These are phyloP conservation scores for Macadamia tetraphylla DNA, from an alignment of 164 flowering plant species.

Conservation along the genomic window DNA sequence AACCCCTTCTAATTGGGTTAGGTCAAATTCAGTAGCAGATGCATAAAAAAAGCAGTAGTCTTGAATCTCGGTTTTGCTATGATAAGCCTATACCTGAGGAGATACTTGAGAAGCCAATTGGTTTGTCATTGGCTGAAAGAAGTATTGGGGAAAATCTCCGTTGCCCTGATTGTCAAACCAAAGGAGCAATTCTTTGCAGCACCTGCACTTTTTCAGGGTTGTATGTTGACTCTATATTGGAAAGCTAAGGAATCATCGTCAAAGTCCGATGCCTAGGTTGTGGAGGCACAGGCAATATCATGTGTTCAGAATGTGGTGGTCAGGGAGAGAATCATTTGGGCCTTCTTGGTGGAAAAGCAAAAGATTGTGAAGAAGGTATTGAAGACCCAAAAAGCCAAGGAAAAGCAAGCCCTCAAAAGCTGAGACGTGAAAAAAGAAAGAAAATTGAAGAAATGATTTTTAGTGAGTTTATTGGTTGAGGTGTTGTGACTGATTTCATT, in stretches of 20 bases:
- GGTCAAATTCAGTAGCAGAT: conserved; percentile 31
- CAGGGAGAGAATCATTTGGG: conserved; percentile 50
- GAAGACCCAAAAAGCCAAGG: conserved; percentile 47
- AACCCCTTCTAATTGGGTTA: conserved; percentile 14
- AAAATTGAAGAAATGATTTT: not conserved
- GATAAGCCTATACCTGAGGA: conserved; percentile 91
- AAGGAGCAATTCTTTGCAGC: conserved; percentile 77
- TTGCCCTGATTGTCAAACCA: conserved; percentile 64
- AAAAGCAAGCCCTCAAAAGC: conserved; percentile 30
- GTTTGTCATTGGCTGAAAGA: conserved; percentile 54
- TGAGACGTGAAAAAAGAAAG: conserved; percentile 7
- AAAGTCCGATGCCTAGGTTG: conserved; percentile 93
- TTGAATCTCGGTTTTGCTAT: conserved; percentile 72
- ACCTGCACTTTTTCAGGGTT: conserved; percentile 91
- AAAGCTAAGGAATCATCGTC: conserved; percentile 95
- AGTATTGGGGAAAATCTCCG: conserved; percentile 60
- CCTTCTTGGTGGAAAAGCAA: conserved; percentile 45
- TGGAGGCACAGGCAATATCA: conserved; percentile 45
- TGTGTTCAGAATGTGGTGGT: conserved; percentile 47
- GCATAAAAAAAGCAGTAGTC: conserved; percentile 47
- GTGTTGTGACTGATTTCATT: too few species aligned
- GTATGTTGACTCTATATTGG: conserved; percentile 88
- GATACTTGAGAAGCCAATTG: conserved; percentile 82
- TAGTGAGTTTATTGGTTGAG: too few species aligned
- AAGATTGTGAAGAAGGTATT: conserved; percentile 51